A percentile compares a stretch with the other conserved stretches of the same genome.
phyloP scores from a whole-genome alignment of 2,329 filamentous ascomycete species.

The Pseudogymnoascus sp. region DNA sequence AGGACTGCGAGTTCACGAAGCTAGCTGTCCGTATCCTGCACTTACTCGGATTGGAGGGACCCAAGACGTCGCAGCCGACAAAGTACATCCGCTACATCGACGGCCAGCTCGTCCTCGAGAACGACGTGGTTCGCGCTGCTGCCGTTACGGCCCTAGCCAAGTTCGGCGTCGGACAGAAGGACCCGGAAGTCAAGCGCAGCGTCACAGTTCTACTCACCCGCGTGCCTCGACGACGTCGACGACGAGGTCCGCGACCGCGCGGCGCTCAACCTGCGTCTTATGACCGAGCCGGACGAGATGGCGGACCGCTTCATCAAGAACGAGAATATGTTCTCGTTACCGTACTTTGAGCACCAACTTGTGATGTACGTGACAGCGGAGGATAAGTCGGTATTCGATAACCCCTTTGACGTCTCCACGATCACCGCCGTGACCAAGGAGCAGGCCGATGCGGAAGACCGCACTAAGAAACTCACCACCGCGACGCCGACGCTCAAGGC shows the following conservation, averaged over 20 bases:
- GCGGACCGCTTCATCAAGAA: conserved; percentile 89
- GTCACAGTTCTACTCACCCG: conserved; percentile 86
- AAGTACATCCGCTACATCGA: conserved; percentile 99
- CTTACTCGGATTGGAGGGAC: conserved; percentile 87
- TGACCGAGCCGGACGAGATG: conserved; percentile 76
- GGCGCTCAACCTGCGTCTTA: conserved; percentile 83
- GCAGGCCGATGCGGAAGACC: conserved; percentile 91
- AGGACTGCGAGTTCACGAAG: conserved; percentile 99
- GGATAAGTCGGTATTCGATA: conserved; percentile 75
- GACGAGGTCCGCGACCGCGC: conserved; percentile 96
- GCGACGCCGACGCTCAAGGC: conserved; percentile 91
- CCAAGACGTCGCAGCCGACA: conserved; percentile 89
- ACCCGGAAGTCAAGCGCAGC: conserved; percentile 92
- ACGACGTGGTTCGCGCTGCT: conserved; percentile 88
- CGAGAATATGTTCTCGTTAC: conserved; percentile 91
- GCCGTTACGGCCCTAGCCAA: conserved; percentile 94
- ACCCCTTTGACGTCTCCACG: conserved; percentile 82
- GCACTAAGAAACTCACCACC: conserved; percentile 93
- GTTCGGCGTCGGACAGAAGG: conserved; percentile 94
- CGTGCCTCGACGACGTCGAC: conserved; percentile 92
- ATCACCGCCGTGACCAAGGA: conserved; percentile 92
- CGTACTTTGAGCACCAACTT: conserved; percentile 92
- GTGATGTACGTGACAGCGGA: conserved; percentile 96
- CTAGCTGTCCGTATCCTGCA: conserved; percentile 92
- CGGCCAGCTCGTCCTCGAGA: conserved; percentile 96